These are phyloP conservation scores for Trichoderma orchidacearum DNA, from an alignment of 495 filamentous ascomycete genomes.

Conservation along the genomic window DNA sequence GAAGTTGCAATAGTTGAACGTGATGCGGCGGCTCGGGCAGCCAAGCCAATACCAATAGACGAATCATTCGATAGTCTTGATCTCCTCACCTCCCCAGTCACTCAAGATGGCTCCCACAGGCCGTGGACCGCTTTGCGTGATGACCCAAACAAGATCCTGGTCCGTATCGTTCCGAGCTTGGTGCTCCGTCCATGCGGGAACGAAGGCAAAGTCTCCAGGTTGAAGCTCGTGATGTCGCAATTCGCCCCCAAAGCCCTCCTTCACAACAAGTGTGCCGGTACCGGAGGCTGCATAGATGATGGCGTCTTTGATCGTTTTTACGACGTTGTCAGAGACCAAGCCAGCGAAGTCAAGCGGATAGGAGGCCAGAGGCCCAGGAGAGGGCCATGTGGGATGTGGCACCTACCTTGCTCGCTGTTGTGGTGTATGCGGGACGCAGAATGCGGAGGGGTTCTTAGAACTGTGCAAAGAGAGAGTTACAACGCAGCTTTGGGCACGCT, in stretches of 20 bases:
- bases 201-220: slow-evolving; percentile 49
- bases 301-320: slow-evolving; percentile 30
- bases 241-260: slow-evolving; percentile 23
- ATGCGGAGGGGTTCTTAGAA: slow-evolving; percentile 26
- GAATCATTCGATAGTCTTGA: neutral
- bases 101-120: slow-evolving; percentile 45
- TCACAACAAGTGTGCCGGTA: slow-evolving; percentile 23
- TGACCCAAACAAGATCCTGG: slow-evolving; percentile 44
- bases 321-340: neutral
- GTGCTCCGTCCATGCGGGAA: slow-evolving; percentile 52
- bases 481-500: slow-evolving; percentile 1
- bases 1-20: neutral
- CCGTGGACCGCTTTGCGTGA: slow-evolving; percentile 41
- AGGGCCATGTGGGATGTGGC: neutral
- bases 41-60: neutral
- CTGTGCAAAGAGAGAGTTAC: slow-evolving; percentile 10
- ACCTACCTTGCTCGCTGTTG: slow-evolving; percentile 34
- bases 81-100: slow-evolving; percentile 35
- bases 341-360: neutral
- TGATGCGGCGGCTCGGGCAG: neutral
- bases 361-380: neutral
- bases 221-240: slow-evolving; percentile 37
- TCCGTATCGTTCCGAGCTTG: slow-evolving; percentile 49
- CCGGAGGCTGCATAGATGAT: slow-evolving; percentile 32
- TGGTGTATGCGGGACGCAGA: slow-evolving; percentile 28